These are phyloP conservation scores for Gentiana dahurica DNA, from an alignment of 257 asterid species.

Conservation along the genomic window DNA sequence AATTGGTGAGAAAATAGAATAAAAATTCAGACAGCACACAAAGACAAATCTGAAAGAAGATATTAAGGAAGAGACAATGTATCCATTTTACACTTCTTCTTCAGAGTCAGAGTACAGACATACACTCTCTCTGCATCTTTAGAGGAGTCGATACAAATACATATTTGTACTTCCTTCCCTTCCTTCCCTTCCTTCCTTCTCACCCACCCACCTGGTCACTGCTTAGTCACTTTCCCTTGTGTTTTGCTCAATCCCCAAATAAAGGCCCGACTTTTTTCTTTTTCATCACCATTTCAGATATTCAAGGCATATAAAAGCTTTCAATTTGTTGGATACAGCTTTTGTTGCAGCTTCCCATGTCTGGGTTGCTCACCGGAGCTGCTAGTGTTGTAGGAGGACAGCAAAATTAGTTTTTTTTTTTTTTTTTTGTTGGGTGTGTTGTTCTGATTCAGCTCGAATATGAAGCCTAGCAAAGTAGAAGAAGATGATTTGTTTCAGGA, in stretches of 20 bases:
- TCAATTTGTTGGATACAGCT: background rate
- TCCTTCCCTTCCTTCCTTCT: no score
- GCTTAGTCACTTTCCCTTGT: slow-evolving; percentile 5
- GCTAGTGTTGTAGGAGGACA: no score
- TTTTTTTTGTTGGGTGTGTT: background rate
- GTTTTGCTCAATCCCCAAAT: slow-evolving; percentile 7
- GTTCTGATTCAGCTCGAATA: background rate
- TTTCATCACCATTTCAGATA: slow-evolving; percentile 5
- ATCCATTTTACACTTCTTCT: no score
- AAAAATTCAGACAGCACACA: no score
- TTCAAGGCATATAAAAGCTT: background rate
- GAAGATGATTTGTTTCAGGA: slow-evolving; percentile 44
- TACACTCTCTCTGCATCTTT: no score
- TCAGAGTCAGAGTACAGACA: no score
- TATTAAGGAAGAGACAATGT: no score
- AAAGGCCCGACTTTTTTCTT: background rate
- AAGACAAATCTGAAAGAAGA: no score
- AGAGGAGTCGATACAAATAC: no score
- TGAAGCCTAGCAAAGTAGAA: slow-evolving; percentile 75
- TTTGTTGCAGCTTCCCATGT: slow-evolving; percentile 2
- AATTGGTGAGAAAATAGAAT: no score
- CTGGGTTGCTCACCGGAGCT: background rate
- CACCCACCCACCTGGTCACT: background rate
- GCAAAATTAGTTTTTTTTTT: background rate
- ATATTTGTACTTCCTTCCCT: no score